Percentiles rank a stretch among this genome's conserved stretches.
Evolutionary conservation across 164 flowering plant species (phyloP).

Genomic region (Piper longum): DNA sequence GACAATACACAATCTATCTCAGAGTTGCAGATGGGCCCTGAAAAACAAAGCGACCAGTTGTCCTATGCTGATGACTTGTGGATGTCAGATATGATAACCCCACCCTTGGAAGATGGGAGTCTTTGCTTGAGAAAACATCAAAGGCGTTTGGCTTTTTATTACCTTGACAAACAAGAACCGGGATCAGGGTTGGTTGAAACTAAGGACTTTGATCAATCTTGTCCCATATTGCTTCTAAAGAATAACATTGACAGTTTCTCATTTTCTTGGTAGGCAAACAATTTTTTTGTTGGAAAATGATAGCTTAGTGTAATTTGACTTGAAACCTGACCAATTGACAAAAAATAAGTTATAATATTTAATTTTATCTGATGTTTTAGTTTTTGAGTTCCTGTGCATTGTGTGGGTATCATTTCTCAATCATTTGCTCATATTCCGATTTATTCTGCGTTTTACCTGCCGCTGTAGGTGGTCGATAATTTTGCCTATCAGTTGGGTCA

Average conservation of each 20-base stretch:
- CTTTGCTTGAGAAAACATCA: slow-evolving; percentile 48
- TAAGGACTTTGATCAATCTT: slow-evolving; percentile 27
- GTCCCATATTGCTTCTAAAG: slow-evolving; percentile 66
- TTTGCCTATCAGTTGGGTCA: slow-evolving; percentile 81
- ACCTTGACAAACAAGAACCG: slow-evolving; percentile 22
- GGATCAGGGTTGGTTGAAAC: slow-evolving; percentile 10
- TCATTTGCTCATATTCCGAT: background rate
- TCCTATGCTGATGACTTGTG: slow-evolving; percentile 35
- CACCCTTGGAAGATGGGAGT: slow-evolving; percentile 57
- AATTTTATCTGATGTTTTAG: too few relatives aligned
- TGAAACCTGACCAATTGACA: background rate
- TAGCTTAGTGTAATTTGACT: background rate
- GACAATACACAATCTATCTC: slow-evolving; percentile 7
- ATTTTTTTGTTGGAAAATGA: background rate
- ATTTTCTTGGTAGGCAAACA: slow-evolving; percentile 10
- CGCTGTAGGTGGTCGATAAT: slow-evolving; percentile 65
- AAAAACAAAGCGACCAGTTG: slow-evolving; percentile 6
- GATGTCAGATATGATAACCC: slow-evolving; percentile 28
- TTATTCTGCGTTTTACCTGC: background rate
- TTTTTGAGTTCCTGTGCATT: too few relatives aligned
- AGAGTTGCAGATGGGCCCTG: slow-evolving; percentile 14
- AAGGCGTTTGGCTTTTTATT: slow-evolving; percentile 30
- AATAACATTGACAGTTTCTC: slow-evolving; percentile 12
- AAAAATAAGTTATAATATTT: too few relatives aligned
- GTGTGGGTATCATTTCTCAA: background rate